Percentiles rank a stretch among this genome's conserved stretches.
Evolutionary conservation across 495 filamentous ascomycete genomes (phyloP).

Genomic region (Xylaria bambusicola): DNA sequence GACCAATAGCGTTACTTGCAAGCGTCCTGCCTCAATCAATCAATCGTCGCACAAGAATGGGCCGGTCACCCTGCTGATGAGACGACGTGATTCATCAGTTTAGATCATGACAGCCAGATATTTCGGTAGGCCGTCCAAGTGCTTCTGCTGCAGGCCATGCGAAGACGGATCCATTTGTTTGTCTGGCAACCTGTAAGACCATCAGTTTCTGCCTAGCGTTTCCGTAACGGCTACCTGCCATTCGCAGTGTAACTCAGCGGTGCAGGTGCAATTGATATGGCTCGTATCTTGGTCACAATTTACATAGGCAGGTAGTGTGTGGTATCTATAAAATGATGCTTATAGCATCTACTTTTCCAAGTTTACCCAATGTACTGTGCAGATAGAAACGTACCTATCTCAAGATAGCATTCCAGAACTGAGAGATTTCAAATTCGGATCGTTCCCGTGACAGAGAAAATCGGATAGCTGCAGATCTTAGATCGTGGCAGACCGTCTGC

Average conservation of each 20-base stretch:
- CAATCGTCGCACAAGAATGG: neutral
- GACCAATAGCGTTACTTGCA: no score
- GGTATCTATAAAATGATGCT: neutral
- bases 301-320: neutral
- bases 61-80: neutral
- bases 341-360: neutral
- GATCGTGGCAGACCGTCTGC: neutral
- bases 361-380: neutral
- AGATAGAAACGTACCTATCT: no score
- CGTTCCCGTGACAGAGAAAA: no score
- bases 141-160: neutral
- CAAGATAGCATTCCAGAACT: no score
- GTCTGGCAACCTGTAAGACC: neutral
- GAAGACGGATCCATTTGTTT: constrained; percentile 6
- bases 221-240: neutral
- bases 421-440: no score
- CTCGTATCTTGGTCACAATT: constrained; percentile 9
- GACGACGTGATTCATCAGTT: constrained; percentile 8
- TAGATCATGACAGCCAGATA: neutral
- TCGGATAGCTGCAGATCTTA: neutral
- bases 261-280: constrained; percentile 1
- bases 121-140: neutral
- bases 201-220: neutral
- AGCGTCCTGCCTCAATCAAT: neutral
- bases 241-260: neutral